phyloP scores from a whole-genome alignment of 495 filamentous ascomycete species.

The Zalerion maritima region DNA sequence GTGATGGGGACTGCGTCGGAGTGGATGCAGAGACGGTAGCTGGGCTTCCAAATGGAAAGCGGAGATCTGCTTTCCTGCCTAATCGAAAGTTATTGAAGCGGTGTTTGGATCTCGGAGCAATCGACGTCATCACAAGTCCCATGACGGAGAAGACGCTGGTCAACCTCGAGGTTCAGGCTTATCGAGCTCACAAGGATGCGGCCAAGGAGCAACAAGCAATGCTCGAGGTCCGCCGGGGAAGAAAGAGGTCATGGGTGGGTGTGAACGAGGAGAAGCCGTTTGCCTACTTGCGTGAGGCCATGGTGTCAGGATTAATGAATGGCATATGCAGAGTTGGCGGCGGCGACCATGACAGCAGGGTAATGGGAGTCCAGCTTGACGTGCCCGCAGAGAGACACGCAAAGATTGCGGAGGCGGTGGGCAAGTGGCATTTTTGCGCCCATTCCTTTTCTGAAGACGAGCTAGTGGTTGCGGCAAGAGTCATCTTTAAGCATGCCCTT shows the following conservation, averaged over 20 bases:
- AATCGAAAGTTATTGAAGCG: constrained; percentile 35
- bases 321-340: constrained; percentile 70
- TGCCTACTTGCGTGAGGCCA: constrained; percentile 68
- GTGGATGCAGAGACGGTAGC: constrained; percentile 6
- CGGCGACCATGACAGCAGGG: constrained; percentile 29
- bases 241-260: constrained; percentile 87
- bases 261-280: constrained; percentile 78
- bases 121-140: constrained; percentile 71
- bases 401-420: constrained; percentile 53
- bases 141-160: constrained; percentile 54
- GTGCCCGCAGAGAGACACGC: constrained; percentile 42
- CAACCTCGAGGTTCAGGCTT: constrained; percentile 66
- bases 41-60: constrained; percentile 15
- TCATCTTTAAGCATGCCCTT: constrained; percentile 84
- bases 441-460: constrained; percentile 84
- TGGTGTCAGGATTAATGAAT: constrained; percentile 84
- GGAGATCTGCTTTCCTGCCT: constrained; percentile 17
- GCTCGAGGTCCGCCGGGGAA: constrained; percentile 46
- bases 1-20: constrained; percentile 5
- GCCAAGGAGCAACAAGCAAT: constrained; percentile 52
- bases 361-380: constrained; percentile 26
- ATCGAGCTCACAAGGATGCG: constrained; percentile 59
- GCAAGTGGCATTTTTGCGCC: constrained; percentile 74
- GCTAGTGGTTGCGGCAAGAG: constrained; percentile 57
- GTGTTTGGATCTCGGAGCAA: constrained; percentile 71